Base-by-base conservation (phyloP, 2,329 filamentous ascomycete species). In the Ceratocystis harringtonii region DNA sequence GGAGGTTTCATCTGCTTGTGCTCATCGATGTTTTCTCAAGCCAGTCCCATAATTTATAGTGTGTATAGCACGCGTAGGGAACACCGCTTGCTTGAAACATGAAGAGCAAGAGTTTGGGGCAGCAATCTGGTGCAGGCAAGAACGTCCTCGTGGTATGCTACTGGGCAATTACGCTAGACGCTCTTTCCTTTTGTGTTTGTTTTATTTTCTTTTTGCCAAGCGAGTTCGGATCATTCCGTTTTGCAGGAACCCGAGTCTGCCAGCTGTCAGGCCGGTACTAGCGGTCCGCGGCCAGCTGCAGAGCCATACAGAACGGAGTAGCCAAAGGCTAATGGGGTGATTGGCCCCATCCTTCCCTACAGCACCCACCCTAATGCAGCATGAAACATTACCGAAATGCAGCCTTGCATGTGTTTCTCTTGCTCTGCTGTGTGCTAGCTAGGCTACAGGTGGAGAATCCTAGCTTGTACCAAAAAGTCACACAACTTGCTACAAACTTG, bases 311-410 rank as follows among this genome's bases (percentile, higher is more conserved):
- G 32, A 50, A 22, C 6, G 25, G 3, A 17, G 3, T 1, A 30
- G 12, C 15, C 25, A 30, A 28, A n/a, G 7, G 5, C 5, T 28
- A 10, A 32, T 17, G 4, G 15, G 28, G 25, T 25, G 50, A 57
- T 32, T 30, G 19, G 5, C 50, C 17, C 19, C 5, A 17, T 25
- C 19, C 15, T 25, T 22, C 48, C 48, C 48, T 52, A 58, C 25
- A 36, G 17, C 28, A 7, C 55, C n/a, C 17, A 30, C 12, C 5
- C 28, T 17, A 32, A 32, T 58, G 28, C 55, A 58, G 25, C 17
- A 36, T 58, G 55, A 58, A 58, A 58, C 55, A 58, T 58, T 58
- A 36, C 55, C 55, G 55, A 58, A 28, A 58, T 58, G 15, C 15
- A 32, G 55, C 28, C 55, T n/a, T 58, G 28, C 55, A 36, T 17